A percentile compares a stretch with the other conserved stretches of the same genome.
Conservation (phyloP, 169 alveolate species). For the Eimeria mitis region DNA sequence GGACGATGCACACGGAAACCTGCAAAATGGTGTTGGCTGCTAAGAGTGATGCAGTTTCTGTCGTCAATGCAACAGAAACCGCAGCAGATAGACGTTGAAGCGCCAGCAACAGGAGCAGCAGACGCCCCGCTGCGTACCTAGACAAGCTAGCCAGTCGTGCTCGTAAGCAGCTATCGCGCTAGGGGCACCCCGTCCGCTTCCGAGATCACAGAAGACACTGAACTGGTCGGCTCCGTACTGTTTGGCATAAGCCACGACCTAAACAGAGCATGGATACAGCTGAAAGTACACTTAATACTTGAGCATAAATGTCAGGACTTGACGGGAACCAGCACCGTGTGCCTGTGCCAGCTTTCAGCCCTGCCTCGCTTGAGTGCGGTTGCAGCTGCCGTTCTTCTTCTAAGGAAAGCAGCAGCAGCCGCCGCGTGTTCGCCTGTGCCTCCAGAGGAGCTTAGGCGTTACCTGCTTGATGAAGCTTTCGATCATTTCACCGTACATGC, state of each 20-base stretch:
- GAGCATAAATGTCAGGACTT: background rate
- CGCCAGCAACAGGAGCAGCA: background rate
- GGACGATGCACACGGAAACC: background rate
- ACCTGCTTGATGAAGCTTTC: constrained; percentile 85
- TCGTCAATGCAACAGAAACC: background rate
- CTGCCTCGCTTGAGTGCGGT: background rate
- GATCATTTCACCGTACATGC: constrained; percentile 93
- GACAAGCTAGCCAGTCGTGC: constrained; percentile 72
- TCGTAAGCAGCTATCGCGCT: constrained; percentile 83
- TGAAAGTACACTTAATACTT: too few relatives aligned
- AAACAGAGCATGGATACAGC: background rate
- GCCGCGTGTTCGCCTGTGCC: background rate
- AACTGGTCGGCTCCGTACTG: constrained; percentile 89
- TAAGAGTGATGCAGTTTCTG: background rate
- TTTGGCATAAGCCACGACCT: constrained; percentile 86
- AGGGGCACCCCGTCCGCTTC: constrained; percentile 94
- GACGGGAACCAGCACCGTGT: background rate
- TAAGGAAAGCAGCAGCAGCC: background rate
- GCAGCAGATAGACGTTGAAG: background rate
- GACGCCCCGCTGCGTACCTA: constrained; percentile 18
- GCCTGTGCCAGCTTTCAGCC: background rate
- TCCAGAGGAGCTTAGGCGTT: background rate
- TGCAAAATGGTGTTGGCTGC: background rate
- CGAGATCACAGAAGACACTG: constrained; percentile 89
- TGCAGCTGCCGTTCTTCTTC: background rate